Evolutionary conservation across 2,329 filamentous ascomycete genomes (phyloP).

Genomic region (Dactylellina sp.): DNA sequence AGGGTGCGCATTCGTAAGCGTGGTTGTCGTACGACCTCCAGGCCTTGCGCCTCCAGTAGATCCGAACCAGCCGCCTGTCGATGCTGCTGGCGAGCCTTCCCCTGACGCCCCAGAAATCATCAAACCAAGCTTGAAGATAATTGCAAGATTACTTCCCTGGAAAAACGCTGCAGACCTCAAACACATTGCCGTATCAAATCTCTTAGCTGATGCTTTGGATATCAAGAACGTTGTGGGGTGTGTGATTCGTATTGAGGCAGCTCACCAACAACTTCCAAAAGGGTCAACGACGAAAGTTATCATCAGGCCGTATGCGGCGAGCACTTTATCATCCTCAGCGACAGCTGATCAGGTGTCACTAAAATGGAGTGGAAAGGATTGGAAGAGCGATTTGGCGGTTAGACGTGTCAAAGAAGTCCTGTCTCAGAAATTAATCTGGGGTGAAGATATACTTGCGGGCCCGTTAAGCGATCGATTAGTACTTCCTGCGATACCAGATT

Average conservation of each 20-base stretch:
- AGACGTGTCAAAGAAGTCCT: slow-evolving; percentile 59
- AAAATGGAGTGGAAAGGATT: slow-evolving; percentile 59
- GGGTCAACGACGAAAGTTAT: slow-evolving; percentile 77
- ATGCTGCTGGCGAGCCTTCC: slow-evolving; percentile 71
- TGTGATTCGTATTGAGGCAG: slow-evolving; percentile 86
- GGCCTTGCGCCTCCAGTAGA: slow-evolving; percentile 79
- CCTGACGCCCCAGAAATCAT: slow-evolving; percentile 63
- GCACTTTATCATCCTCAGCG: slow-evolving; percentile 37
- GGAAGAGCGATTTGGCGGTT: slow-evolving; percentile 59
- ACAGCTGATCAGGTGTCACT: slow-evolving; percentile 51
- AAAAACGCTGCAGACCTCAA: slow-evolving; percentile 85
- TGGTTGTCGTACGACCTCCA: slow-evolving; percentile 87
- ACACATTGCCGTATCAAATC: slow-evolving; percentile 80
- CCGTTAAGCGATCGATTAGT: slow-evolving; percentile 91
- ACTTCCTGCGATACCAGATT: slow-evolving; percentile 72
- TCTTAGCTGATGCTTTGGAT: slow-evolving; percentile 79
- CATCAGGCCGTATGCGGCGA: slow-evolving; percentile 78
- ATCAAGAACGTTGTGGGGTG: slow-evolving; percentile 79
- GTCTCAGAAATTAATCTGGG: slow-evolving; percentile 57
- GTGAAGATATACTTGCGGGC: slow-evolving; percentile 76
- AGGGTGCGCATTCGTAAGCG: slow-evolving; percentile 79
- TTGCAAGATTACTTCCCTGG: slow-evolving; percentile 83
- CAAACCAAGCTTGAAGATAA: slow-evolving; percentile 69
- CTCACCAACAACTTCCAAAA: slow-evolving; percentile 76
- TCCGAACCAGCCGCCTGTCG: slow-evolving; percentile 71